Evolutionary conservation across 306 rosid species (phyloP).

Genomic region (Citrullus mucosospermus): DNA sequence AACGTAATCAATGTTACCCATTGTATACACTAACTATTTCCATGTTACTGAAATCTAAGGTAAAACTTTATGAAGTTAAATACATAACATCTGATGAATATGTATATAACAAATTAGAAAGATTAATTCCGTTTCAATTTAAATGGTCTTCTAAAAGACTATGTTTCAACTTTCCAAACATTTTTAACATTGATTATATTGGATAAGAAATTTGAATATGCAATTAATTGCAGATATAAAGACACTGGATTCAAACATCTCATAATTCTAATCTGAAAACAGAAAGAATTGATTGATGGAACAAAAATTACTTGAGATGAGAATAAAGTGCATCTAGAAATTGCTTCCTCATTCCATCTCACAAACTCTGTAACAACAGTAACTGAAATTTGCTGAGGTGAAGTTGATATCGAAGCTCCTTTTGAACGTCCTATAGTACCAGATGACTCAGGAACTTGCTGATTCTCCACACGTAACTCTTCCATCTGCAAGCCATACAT

Average conservation of each 20-base stretch:
- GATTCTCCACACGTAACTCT: constrained; percentile 77
- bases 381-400: constrained; percentile 93
- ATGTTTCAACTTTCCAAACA: neutral
- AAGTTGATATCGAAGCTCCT: constrained; percentile 66
- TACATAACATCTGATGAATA: neutral
- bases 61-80: neutral
- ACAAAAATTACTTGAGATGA: constrained; percentile 63
- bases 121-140: neutral
- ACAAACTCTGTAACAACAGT: constrained; percentile 97
- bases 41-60: neutral
- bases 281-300: constrained; percentile 2
- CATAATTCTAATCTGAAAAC: neutral
- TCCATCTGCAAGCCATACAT: constrained; percentile 51
- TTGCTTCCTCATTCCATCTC: constrained; percentile 99
- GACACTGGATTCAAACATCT: neutral
- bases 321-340: constrained; percentile 83
- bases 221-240: neutral
- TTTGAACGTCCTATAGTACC: constrained; percentile 89
- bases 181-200: neutral
- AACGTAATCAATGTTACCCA: constrained; percentile 1
- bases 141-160: neutral
- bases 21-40: neutral
- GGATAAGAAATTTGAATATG: neutral
- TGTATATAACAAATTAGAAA: neutral
- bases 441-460: constrained; percentile 62